A percentile compares a stretch with the other conserved stretches of the same genome.
These are phyloP conservation scores for Lenwebbia sp. DNA, from an alignment of 345 rosid genomes.

Conservation along the genomic window DNA sequence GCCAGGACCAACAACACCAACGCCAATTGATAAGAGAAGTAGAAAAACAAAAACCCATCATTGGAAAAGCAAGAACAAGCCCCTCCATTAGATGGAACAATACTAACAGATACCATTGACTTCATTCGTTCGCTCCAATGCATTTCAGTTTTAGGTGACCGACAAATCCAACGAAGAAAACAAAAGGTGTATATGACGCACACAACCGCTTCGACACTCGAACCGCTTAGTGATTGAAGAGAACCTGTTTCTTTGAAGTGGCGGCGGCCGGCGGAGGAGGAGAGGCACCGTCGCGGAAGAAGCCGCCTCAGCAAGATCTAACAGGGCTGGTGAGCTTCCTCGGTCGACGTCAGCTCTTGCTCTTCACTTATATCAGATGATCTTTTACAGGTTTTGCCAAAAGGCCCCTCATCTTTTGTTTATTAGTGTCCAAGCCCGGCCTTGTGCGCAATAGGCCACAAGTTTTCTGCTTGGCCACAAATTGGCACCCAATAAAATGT, in stretches of 20 bases:
- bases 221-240: neutral
- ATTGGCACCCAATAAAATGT: neutral
- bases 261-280: neutral
- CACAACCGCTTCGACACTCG: neutral
- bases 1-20: neutral
- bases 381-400: neutral
- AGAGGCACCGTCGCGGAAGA: neutral
- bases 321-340: neutral
- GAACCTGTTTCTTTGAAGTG: neutral
- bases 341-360: neutral
- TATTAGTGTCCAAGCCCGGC: neutral
- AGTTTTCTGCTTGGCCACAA: neutral
- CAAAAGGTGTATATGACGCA: neutral
- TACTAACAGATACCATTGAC: neutral
- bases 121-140: neutral
- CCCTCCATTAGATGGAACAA: neutral
- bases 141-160: neutral
- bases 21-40: neutral
- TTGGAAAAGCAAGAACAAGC: neutral
- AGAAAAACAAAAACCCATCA: neutral
- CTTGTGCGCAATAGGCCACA: neutral
- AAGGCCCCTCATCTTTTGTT: neutral
- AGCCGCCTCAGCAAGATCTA: neutral
- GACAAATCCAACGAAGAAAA: neutral
- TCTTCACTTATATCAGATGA: neutral